Base-by-base conservation (phyloP, 495 filamentous ascomycete genomes). In the Hypoxylon trugodes region DNA sequence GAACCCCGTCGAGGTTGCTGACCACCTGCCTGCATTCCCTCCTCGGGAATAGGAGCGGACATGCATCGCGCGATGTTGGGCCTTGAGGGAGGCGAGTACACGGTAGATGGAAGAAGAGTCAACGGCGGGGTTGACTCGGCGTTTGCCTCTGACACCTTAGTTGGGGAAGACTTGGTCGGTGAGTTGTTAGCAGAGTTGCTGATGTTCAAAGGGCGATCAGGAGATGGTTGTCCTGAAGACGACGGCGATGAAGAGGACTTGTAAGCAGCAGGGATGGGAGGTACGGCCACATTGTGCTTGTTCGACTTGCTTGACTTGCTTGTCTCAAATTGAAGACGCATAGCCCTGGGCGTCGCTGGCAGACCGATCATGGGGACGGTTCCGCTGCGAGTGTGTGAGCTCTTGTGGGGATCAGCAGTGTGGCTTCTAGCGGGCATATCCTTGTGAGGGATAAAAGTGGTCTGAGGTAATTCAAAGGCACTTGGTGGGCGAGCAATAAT, bases 281-380 rank as follows among this genome's bases (percentile, higher is more conserved):
- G 90, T 1, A 93, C 85, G 9, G 84, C 81, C 22, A 87, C n/a
- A n/a, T n/a, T n/a, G n/a, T n/a, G 87, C 38, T 85, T 84, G 38
- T 74, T 74, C 51, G 77, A 80, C 61, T 86, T 82, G 61, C 28
- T n/a, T n/a, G n/a, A n/a, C n/a, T n/a, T n/a, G n/a, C n/a, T n/a
- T n/a, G n/a, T n/a, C 4, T 10, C 28, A 30, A 92, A 87, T 42
- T 88, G 87, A 2, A 93, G 87, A 21, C 89, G 84, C 91, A 96
- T 95, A 2, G 91, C 91, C 75, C 88, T 82, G 16, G 92, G 91
- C 5, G 91, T 96, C 3, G 91, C 90, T 36, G 92, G 91, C 1
- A 96, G 80, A 2, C 92, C 92, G 51, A 92, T 72, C 69, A 76
- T 70, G 61, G 84, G 71, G 66, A 81, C 58, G 66, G 82, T 63